Percentiles rank a stretch among this genome's conserved stretches.
phyloP scores from a whole-genome alignment of 176 grass and related monocot species.

The Otatea glauca region DNA sequence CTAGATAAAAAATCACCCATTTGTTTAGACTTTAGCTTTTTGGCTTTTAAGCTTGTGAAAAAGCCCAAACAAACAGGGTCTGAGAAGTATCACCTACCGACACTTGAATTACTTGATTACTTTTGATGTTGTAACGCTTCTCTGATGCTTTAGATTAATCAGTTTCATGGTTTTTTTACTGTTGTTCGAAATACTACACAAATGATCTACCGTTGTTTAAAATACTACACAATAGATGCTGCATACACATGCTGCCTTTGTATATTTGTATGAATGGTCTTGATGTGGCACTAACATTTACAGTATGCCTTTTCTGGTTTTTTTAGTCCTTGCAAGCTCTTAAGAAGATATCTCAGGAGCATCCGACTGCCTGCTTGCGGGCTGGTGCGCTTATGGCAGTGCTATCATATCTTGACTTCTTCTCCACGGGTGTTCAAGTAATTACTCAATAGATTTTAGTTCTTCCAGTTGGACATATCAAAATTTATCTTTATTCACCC shows the following conservation, averaged over 20 bases:
- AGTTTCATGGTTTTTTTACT: background rate
- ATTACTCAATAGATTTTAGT: background rate
- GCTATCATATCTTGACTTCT: slow-evolving; percentile 95
- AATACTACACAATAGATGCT: slow-evolving; percentile 28
- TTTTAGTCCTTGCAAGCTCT: slow-evolving; percentile 93
- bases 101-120: background rate
- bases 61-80: too few species aligned
- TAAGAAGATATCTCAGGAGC: slow-evolving; percentile 93
- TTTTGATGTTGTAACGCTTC: slow-evolving; percentile 21
- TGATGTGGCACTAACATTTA: slow-evolving; percentile 17
- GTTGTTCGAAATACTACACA: slow-evolving; percentile 2
- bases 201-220: slow-evolving; percentile 21
- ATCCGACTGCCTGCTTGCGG: slow-evolving; percentile 90
- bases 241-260: background rate
- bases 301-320: slow-evolving; percentile 25
- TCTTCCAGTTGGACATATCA: background rate
- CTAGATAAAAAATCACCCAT: too few species aligned
- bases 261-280: slow-evolving; percentile 26
- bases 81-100: background rate
- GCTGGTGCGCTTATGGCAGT: slow-evolving; percentile 97
- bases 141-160: slow-evolving; percentile 2
- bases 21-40: too few species aligned
- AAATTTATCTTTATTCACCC: background rate
- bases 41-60: too few species aligned
- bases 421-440: slow-evolving; percentile 95